These are phyloP conservation scores for Marasmius tenuissimus DNA, from an alignment of 1,284 basidiomycete species.

Conservation along the genomic window DNA sequence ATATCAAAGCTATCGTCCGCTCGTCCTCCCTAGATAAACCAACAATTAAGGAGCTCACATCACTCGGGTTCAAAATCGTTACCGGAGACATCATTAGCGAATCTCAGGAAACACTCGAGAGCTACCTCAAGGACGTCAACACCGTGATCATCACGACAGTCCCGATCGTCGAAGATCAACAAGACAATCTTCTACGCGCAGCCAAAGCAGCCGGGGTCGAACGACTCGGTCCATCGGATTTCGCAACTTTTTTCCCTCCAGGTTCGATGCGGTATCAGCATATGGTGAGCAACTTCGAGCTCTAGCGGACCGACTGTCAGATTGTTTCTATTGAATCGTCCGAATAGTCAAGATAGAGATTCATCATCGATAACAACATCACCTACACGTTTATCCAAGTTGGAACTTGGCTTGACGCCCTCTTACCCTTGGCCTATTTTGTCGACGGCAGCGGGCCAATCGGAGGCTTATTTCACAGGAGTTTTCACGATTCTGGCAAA, in stretches of 20 bases:
- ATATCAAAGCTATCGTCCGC: not conserved
- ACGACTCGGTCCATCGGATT: constrained; percentile 8
- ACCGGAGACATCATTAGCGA: not conserved
- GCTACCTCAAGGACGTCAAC: not conserved
- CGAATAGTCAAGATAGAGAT: constrained; percentile 9
- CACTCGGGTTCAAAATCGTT: not conserved
- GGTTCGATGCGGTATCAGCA: not conserved
- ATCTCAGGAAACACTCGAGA: not conserved
- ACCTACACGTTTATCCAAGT: constrained; percentile 14
- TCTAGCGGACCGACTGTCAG: not conserved
- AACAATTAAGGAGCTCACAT: not conserved
- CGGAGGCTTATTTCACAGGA: not conserved
- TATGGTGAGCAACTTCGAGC: not conserved
- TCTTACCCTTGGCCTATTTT: not conserved
- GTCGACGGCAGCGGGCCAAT: not conserved
- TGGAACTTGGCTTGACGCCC: constrained; percentile 7
- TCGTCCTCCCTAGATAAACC: constrained; percentile 2
- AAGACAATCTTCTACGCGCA: constrained; percentile 1
- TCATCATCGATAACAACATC: constrained; percentile 4
- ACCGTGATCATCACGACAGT: not conserved
- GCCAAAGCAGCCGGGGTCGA: constrained; percentile 9
- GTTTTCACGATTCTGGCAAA: constrained; percentile 4
- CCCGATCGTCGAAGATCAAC: not conserved
- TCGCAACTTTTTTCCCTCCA: not conserved
- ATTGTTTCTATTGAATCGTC: not conserved